Evolutionary conservation across 177 flowering plant species (phyloP).

Genomic region (Vitis hybrid): DNA sequence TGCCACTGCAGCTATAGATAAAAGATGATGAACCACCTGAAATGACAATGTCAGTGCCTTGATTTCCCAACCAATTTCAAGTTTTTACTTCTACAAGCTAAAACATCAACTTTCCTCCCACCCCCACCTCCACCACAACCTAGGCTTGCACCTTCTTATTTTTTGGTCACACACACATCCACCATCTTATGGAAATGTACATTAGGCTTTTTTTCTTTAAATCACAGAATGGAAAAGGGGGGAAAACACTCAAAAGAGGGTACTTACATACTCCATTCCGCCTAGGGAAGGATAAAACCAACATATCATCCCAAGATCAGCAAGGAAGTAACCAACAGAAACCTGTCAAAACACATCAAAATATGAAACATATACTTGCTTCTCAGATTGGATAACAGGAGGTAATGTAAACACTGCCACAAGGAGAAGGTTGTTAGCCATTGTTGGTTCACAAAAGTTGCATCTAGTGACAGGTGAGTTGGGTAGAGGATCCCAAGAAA

Average conservation of each 20-base stretch:
- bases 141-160: too few species aligned
- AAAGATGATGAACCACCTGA: constrained; percentile 38
- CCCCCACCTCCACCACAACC: too few species aligned
- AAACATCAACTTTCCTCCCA: too few species aligned
- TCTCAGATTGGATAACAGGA: background rate
- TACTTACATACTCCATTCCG: constrained; percentile 87
- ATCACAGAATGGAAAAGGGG: too few species aligned
- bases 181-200: too few species aligned
- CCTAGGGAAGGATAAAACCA: constrained; percentile 90
- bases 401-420: background rate
- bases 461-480: too few species aligned
- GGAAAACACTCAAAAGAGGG: background rate
- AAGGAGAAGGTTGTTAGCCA: background rate
- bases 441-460: too few species aligned
- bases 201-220: too few species aligned
- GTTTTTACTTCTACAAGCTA: too few species aligned
- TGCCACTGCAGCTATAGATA: constrained; percentile 26
- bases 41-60: background rate
- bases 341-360: constrained; percentile 47
- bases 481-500: too few species aligned
- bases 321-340: constrained; percentile 78
- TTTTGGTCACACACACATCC: too few species aligned
- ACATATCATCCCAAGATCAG: constrained; percentile 77
- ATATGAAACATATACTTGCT: background rate
- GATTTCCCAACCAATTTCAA: too few species aligned